phyloP scores from a whole-genome alignment of 495 filamentous ascomycete genomes.

The Annulohypoxylon nitens region DNA sequence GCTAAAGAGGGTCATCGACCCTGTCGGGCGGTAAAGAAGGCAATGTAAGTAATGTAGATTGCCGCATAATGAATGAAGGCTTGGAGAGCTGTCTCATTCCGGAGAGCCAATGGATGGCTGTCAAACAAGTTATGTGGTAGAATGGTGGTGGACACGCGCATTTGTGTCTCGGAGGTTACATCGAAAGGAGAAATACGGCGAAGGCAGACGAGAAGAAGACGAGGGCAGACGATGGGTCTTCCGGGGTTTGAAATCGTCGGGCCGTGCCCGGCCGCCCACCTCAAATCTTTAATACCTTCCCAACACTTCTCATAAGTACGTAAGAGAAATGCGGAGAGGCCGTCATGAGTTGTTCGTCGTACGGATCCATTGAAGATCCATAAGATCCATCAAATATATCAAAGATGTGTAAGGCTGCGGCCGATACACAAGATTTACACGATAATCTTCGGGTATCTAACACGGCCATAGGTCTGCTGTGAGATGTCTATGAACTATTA shows the following conservation, averaged over 20 bases:
- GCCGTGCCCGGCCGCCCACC: constrained; percentile 28
- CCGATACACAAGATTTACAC: constrained; percentile 27
- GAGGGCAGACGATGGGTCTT: constrained; percentile 6
- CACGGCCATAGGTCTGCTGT: constrained; percentile 2
- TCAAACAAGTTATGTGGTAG: not conserved
- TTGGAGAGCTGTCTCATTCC: constrained; percentile 35
- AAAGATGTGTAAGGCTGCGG: constrained; percentile 19
- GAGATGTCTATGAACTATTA: not conserved
- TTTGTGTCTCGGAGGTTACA: constrained; percentile 46
- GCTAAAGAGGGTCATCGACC: constrained; percentile 32
- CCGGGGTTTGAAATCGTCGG: constrained; percentile 33
- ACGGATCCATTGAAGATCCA: not conserved
- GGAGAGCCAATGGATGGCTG: constrained; percentile 24
- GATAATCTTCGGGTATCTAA: not conserved
- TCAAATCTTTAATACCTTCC: constrained; percentile 1
- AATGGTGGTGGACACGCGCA: constrained; percentile 32
- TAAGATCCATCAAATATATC: too few relatives aligned
- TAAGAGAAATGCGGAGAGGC: constrained; percentile 29
- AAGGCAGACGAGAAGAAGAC: constrained; percentile 6
- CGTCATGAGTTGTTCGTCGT: constrained; percentile 6
- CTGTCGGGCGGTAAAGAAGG: constrained; percentile 23
- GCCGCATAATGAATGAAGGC: constrained; percentile 9
- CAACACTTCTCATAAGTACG: constrained; percentile 13
- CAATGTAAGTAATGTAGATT: constrained; percentile 9
- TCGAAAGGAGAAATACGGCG: constrained; percentile 35